Evolutionary conservation across 2,329 filamentous ascomycete genomes (phyloP).

Genomic region (Hymenoscyphus occultus): DNA sequence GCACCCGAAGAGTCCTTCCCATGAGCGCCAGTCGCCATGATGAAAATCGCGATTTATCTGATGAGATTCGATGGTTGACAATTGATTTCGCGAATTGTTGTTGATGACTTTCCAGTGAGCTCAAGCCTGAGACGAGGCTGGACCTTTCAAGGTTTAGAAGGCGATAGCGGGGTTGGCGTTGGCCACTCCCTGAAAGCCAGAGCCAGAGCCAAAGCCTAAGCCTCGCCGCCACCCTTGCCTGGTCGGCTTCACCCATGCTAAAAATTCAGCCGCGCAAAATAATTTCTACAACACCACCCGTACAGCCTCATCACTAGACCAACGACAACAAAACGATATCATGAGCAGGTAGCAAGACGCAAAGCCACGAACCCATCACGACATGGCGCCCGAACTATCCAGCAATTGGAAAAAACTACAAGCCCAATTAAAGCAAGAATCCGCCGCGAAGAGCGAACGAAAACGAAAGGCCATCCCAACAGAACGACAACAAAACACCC

Average conservation of each 20-base stretch:
- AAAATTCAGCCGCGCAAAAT: constrained; percentile 5
- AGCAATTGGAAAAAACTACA: constrained; percentile 80
- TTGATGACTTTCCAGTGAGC: background rate
- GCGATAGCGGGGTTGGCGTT: background rate
- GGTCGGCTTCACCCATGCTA: background rate
- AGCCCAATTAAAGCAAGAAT: constrained; percentile 50
- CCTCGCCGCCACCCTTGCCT: constrained; percentile 14
- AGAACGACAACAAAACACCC: constrained; percentile 33
- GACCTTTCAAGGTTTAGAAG: background rate
- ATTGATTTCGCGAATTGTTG: background rate
- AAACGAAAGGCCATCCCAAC: constrained; percentile 36
- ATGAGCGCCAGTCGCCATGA: constrained; percentile 53
- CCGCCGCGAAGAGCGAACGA: constrained; percentile 32
- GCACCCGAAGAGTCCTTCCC: constrained; percentile 54
- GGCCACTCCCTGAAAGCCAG: background rate
- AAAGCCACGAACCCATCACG: constrained; percentile 8
- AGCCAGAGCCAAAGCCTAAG: background rate
- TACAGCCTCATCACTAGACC: constrained; percentile 5
- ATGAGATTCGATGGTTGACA: background rate
- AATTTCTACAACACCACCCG: background rate
- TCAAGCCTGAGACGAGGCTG: background rate
- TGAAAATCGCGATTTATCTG: constrained; percentile 31
- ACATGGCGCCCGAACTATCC: constrained; percentile 46
- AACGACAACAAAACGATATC: constrained; percentile 12
- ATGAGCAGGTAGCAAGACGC: constrained; percentile 11